These are phyloP conservation scores for Fomes fomentarius DNA, from an alignment of 1,284 basidiomycete genomes.

Conservation along the genomic window DNA sequence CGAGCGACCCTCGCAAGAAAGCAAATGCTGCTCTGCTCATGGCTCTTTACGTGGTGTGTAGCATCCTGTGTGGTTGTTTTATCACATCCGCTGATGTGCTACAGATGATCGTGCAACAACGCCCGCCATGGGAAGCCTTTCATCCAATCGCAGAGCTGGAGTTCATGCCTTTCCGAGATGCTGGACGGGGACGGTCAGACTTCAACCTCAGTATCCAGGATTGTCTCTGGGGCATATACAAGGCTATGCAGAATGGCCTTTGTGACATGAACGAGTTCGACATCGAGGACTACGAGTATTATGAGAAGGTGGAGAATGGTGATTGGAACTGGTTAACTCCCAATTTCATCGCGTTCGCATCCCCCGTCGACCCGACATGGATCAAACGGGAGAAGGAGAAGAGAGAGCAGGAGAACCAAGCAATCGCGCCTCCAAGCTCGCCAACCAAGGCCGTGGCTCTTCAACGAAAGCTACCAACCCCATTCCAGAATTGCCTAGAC, in stretches of 20 bases:
- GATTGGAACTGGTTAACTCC: conserved; percentile 98
- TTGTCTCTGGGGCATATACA: conserved; percentile 94
- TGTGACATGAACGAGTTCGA: conserved; percentile 93
- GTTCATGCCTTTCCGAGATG: conserved; percentile 95
- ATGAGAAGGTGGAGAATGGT: conserved; percentile 95
- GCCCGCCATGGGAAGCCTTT: conserved; percentile 94
- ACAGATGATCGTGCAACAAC: conserved; percentile 92
- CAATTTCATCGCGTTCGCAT: conserved; percentile 95
- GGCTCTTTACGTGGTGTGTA: conserved; percentile 85
- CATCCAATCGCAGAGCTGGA: conserved; percentile 90
- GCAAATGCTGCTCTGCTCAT: conserved; percentile 94
- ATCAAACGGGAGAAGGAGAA: conserved; percentile 70
- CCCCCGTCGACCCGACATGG: conserved; percentile 83
- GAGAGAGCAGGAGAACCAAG: conserved; percentile 42
- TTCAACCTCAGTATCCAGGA: conserved; percentile 94
- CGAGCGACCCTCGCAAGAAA: conserved; percentile 83
- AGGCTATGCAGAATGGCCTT: conserved; percentile 88
- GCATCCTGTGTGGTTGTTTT: neutral
- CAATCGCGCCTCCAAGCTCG: conserved; percentile 31
- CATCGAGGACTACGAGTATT: conserved; percentile 89
- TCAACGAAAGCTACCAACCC: conserved; percentile 74
- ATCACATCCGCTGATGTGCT: conserved; percentile 2
- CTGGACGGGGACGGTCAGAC: conserved; percentile 91
- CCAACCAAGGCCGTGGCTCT: conserved; percentile 49
- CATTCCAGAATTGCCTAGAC: conserved; percentile 88